These are phyloP conservation scores for Cystobasidiaceae sp. DNA, from an alignment of 1,284 basidiomycete genomes.

Conservation along the genomic window DNA sequence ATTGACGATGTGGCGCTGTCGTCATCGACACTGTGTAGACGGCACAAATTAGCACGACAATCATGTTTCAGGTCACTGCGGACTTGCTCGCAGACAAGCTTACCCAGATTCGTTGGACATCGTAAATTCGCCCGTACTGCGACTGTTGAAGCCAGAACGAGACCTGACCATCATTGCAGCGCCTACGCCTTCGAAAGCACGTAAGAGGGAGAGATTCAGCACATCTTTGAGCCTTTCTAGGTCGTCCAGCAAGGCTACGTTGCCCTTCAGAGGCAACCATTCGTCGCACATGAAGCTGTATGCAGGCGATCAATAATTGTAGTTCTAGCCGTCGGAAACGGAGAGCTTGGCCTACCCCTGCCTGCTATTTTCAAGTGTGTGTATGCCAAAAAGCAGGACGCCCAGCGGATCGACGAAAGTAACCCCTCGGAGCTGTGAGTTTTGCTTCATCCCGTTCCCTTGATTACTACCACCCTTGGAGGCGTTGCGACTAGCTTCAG, in stretches of 20 bases:
- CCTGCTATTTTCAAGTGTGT: constrained; percentile 57
- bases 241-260: constrained; percentile 71
- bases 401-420: constrained; percentile 83
- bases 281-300: constrained; percentile 65
- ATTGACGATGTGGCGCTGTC: constrained; percentile 20
- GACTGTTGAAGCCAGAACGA: neutral
- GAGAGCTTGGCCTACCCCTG: constrained; percentile 3
- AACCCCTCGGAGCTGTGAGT: constrained; percentile 71
- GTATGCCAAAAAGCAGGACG: constrained; percentile 87
- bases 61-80: too few relatives aligned
- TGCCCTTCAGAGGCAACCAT: constrained; percentile 81
- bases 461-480: constrained; percentile 48
- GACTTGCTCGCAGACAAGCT: constrained; percentile 35
- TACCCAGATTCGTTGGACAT: constrained; percentile 25
- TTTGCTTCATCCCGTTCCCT: constrained; percentile 49
- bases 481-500: constrained; percentile 76
- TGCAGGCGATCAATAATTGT: constrained; percentile 32
- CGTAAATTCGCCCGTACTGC: constrained; percentile 3
- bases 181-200: constrained; percentile 80
- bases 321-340: neutral
- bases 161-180: constrained; percentile 30
- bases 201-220: constrained; percentile 78
- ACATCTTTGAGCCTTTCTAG: constrained; percentile 74
- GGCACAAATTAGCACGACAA: too few relatives aligned
- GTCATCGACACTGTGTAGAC: neutral